These are phyloP conservation scores for Hymenoscyphus occultus DNA, from an alignment of 2,329 filamentous ascomycete species.

Conservation along the genomic window DNA sequence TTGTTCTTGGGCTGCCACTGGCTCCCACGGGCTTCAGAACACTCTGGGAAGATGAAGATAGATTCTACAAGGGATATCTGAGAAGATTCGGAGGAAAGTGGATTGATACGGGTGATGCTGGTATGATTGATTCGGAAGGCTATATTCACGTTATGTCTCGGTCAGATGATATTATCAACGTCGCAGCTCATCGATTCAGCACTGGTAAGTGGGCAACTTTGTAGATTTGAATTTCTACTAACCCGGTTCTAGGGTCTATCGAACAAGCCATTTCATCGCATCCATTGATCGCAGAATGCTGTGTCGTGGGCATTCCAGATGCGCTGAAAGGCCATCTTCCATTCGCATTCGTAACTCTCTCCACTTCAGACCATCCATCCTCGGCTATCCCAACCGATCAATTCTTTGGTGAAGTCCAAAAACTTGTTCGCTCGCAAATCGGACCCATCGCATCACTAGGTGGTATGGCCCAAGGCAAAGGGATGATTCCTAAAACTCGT, in stretches of 20 bases:
- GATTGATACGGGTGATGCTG: slow-evolving; percentile 89
- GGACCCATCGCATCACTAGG: slow-evolving; percentile 83
- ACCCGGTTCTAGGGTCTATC: slow-evolving; percentile 61
- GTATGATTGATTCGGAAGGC: slow-evolving; percentile 74
- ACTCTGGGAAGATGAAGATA: slow-evolving; percentile 79
- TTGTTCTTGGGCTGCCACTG: slow-evolving; percentile 78
- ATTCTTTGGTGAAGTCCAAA: slow-evolving; percentile 63
- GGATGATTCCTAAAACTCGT: slow-evolving; percentile 87
- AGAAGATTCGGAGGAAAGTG: slow-evolving; percentile 77
- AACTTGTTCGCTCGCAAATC: slow-evolving; percentile 72
- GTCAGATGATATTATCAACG: slow-evolving; percentile 86
- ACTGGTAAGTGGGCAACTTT: slow-evolving; percentile 57
- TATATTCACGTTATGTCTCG: slow-evolving; percentile 64
- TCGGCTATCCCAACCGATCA: slow-evolving; percentile 48
- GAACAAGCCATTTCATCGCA: slow-evolving; percentile 88
- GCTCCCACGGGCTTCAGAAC: slow-evolving; percentile 84
- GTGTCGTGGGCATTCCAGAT: slow-evolving; percentile 84
- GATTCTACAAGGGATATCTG: slow-evolving; percentile 83
- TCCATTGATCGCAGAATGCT: slow-evolving; percentile 74
- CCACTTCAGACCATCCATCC: slow-evolving; percentile 48
- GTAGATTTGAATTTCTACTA: slow-evolving; percentile 5
- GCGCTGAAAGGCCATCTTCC: slow-evolving; percentile 84
- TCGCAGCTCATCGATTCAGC: slow-evolving; percentile 87
- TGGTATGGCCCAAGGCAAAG: slow-evolving; percentile 78
- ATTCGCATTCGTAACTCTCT: slow-evolving; percentile 79